Percentiles rank a stretch among this genome's conserved stretches.
phyloP scores from a whole-genome alignment of 176 grass and related monocot species.

The Cymbopogon citratus region DNA sequence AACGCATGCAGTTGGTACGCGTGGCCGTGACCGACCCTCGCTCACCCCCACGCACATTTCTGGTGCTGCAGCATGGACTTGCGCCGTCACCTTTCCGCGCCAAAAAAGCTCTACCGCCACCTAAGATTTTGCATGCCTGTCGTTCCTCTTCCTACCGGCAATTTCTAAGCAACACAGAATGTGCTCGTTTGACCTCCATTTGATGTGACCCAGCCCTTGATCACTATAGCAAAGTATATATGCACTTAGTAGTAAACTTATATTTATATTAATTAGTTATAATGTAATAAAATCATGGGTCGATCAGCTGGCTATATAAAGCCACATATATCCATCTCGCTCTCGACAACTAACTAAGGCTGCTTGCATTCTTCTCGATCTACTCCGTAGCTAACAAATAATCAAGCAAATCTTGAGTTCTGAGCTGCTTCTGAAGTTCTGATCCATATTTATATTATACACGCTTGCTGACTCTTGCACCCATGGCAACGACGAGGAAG shows the following conservation, averaged over 20 bases:
- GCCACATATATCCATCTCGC: not conserved
- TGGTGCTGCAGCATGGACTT: not conserved
- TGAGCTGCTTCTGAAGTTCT: not conserved
- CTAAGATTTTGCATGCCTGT: not conserved
- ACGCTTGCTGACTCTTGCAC: not conserved
- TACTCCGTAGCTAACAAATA: too few relatives aligned
- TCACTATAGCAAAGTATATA: not conserved
- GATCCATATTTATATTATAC: not conserved
- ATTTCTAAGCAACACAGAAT: slow-evolving; percentile 28
- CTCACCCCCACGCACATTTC: not conserved
- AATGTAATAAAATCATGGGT: not conserved
- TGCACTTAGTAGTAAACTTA: not conserved
- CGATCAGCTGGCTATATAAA: slow-evolving; percentile 29
- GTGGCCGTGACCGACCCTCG: too few relatives aligned
- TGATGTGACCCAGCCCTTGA: slow-evolving; percentile 15
- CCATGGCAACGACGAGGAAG: slow-evolving; percentile 23
- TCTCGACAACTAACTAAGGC: too few relatives aligned
- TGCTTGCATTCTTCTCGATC: too few relatives aligned
- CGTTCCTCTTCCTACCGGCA: not conserved
- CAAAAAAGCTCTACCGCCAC: too few relatives aligned
- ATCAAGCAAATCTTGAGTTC: not conserved
- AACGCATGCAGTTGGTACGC: too few relatives aligned
- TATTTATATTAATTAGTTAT: not conserved
- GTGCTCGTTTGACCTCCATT: slow-evolving; percentile 41
- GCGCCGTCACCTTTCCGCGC: too few relatives aligned